Percentiles rank a stretch among this genome's conserved stretches.
Evolutionary conservation across 257 asterid genomes (phyloP).

Genomic region (Jasminum sambac): DNA sequence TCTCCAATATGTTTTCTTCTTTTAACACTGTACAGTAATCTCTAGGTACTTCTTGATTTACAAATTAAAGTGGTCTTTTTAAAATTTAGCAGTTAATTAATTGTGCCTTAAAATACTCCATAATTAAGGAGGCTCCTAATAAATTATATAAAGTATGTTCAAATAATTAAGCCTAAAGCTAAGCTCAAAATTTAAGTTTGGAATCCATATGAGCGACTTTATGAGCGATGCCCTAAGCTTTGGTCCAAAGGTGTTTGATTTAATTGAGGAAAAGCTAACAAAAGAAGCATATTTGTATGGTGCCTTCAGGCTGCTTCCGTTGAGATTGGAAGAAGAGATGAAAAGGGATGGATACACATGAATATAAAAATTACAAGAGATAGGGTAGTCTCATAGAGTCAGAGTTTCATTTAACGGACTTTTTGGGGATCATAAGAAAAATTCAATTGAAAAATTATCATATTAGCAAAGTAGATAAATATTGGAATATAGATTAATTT

Average conservation of each 20-base stretch:
- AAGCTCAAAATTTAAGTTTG: conserved; percentile 11
- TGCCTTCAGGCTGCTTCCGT: conserved; percentile 22
- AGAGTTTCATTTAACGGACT: no score
- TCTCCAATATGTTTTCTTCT: neutral
- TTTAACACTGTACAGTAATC: neutral
- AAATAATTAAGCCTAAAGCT: neutral
- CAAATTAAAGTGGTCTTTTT: no score
- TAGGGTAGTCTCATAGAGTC: no score
- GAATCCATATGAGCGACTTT: neutral
- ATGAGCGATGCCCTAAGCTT: neutral
- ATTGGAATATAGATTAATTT: no score
- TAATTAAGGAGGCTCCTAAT: neutral
- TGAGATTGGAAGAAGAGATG: neutral
- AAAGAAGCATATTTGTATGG: conserved; percentile 29
- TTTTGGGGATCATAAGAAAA: no score
- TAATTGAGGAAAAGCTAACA: neutral
- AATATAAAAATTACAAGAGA: no score
- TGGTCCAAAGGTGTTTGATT: conserved; percentile 11
- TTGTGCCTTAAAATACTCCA: neutral
- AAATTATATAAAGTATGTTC: neutral
- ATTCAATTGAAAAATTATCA: no score
- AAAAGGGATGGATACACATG: neutral
- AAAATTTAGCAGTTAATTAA: neutral
- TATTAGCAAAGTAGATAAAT: no score
- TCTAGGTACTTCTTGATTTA: no score